Evolutionary conservation across 768 basidiomycete species (phyloP).

Genomic region (Serendipita sp.): DNA sequence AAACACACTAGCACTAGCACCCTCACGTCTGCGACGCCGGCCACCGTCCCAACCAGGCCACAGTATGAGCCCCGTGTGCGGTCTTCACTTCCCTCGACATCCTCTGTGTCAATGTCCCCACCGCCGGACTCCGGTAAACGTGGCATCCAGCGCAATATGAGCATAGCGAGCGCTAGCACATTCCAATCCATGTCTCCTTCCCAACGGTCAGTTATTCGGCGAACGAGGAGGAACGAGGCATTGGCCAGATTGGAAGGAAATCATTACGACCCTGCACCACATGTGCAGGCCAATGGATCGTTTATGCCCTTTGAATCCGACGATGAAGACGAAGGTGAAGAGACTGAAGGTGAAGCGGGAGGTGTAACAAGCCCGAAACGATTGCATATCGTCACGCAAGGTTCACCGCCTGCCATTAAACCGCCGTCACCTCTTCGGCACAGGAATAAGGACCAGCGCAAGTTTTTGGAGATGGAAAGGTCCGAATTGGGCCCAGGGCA

Average conservation of each 20-base stretch:
- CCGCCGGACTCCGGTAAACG: not conserved
- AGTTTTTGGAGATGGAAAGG: not conserved
- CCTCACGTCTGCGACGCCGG: not conserved
- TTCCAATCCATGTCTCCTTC: not conserved
- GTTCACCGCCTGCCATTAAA: not conserved
- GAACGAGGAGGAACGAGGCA: not conserved
- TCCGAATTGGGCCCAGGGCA: not conserved
- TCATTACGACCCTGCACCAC: not conserved
- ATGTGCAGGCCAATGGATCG: not conserved
- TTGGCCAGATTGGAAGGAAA: not conserved
- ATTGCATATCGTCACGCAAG: not conserved
- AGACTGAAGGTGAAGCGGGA: not conserved
- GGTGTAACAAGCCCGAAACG: not conserved
- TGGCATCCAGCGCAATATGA: not conserved
- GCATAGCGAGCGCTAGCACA: not conserved
- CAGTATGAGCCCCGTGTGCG: constrained; percentile 3
- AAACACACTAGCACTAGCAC: not conserved
- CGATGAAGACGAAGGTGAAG: not conserved
- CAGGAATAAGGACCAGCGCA: not conserved
- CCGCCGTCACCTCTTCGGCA: constrained; percentile 1
- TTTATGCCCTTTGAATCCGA: constrained; percentile 5
- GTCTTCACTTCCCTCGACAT: not conserved
- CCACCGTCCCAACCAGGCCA: not conserved
- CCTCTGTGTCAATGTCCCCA: not conserved
- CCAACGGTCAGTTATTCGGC: not conserved